Base-by-base conservation (phyloP, 352 stramenopile species). In the Phytophthora crassamura region DNA sequence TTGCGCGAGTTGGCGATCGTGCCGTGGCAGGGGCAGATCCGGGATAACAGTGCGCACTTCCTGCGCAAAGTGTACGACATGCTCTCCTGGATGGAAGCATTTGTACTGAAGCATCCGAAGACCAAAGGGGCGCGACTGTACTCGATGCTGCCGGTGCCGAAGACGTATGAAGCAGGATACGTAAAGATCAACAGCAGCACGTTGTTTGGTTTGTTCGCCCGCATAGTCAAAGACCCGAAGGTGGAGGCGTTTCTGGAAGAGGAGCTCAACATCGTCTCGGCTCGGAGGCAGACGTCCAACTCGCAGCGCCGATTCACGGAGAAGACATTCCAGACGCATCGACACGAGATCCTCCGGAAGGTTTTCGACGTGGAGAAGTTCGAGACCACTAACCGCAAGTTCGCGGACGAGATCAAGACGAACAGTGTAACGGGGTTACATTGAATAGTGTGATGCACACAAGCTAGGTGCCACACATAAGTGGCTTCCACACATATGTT, bases 181-280 rank as follows among this genome's bases (percentile, higher is more conserved):
- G 46, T 64, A n/a, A 60, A 43, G 14, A 52, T 64, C 18, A 70
- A 70, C 40, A 54, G 16, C 18, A 60, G 18, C 22, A 70, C 54
- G 18, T 46, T 70, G 7, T 12, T 33, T 16, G 42, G 50, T 32
- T 3, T 67, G 12, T 67, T 54, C 28, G 41, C 32, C 46, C 50
- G 51, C 6, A 35, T 67, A 10, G 8, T 47, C 12, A 30, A 28
- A 4, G 4, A 28, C 2, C 22, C 22, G 4, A 28, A 28, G 2
- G 22, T 28, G 22, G 22, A 28, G 22, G 22, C 2, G 22, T 28
- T 28, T 4, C 22, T 28, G 22, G 4, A 28, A 4, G 4, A 28
- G 2, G 22, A 28, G 4, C 2, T 28, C 2, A 28, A 28, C 22
- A 28, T 28, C 4, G 22, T 28, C 4, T 4, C 22, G 50, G 16